Evolutionary conservation across 2,329 filamentous ascomycete genomes (phyloP).

Genomic region (Allantophomopsis lycopodina): DNA sequence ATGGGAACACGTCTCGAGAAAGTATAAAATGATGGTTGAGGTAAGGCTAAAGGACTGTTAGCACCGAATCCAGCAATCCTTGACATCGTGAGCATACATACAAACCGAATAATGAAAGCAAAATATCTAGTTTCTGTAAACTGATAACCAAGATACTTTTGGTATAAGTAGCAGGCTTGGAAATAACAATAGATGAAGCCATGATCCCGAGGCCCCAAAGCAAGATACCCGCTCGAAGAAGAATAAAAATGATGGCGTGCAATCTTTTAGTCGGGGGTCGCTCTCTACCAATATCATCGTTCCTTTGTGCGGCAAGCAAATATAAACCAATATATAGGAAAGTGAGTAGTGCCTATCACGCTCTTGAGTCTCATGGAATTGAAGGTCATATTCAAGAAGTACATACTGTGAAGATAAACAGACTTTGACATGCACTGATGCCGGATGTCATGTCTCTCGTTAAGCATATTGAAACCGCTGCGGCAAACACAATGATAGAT

Average conservation of each 20-base stretch:
- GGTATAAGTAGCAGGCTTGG: background rate
- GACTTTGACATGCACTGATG: background rate
- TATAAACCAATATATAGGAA: background rate
- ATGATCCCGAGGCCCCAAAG: background rate
- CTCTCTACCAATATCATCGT: background rate
- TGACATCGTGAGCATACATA: background rate
- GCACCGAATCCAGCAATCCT: background rate
- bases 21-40: background rate
- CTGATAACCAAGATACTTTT: background rate
- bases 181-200: background rate
- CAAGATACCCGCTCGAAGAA: background rate
- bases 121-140: background rate
- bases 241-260: background rate
- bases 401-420: background rate
- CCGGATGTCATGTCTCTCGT: too few species aligned
- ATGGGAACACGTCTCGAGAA: background rate
- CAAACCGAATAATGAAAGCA: background rate
- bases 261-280: background rate
- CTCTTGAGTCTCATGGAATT: background rate
- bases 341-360: background rate
- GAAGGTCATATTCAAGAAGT: background rate
- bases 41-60: background rate
- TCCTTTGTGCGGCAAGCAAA: background rate
- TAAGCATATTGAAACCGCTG: too few species aligned
- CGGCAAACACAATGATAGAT: too few species aligned